Base-by-base conservation (phyloP, 495 filamentous ascomycete species). In the Aspergillus carlsbadensis region DNA sequence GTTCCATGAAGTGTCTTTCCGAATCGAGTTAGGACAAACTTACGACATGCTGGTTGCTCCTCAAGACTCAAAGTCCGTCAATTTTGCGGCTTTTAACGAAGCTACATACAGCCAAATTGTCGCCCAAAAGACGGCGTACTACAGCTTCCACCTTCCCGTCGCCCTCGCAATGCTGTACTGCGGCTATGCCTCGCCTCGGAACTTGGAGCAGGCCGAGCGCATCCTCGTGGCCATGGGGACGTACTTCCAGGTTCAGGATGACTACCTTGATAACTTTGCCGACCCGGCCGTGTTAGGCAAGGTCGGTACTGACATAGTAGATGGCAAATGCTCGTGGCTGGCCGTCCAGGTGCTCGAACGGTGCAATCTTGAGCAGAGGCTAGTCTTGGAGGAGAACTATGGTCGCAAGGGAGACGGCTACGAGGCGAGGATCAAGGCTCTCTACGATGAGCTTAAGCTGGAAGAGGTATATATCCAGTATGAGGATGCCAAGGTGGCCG, bases 251-350 rank as follows among this genome's bases (percentile, higher is more conserved):
- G 78, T 90, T 49, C 91, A 94, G 68, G 91, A 96, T 69, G 92
- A 96, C 78, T 96, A 88, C 72, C 87, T 96, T 24, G 92, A 96
- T 77, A 88, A 88, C 66, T 96, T 88, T 60, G 92, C 91, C 48
- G 84, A 90, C 55, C 89, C 92, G 20, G 83, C 85, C 17, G 83
- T 91, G 88, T 90, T 94, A 56, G 91, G 91, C 59, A 96, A 96
- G 80, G 90, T 95, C 60, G 92, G 92, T 42, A 96, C 90, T 45
- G 92, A 96, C 67, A 96, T 96, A 65, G 80, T 87, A 72, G 92
- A 96, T 67, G 95, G 96, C 78, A 96, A 96, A 75, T 96, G 91
- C 77, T 87, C 85, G 10, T 96, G 92, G 92, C 70, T 95, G 13
- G 80, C 96, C 64, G 93, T 94, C 74, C 84, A 92, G 68, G 91